Evolutionary conservation across 2,329 filamentous ascomycete species (phyloP).

Genomic region (Aspergillus quadrilineatus): DNA sequence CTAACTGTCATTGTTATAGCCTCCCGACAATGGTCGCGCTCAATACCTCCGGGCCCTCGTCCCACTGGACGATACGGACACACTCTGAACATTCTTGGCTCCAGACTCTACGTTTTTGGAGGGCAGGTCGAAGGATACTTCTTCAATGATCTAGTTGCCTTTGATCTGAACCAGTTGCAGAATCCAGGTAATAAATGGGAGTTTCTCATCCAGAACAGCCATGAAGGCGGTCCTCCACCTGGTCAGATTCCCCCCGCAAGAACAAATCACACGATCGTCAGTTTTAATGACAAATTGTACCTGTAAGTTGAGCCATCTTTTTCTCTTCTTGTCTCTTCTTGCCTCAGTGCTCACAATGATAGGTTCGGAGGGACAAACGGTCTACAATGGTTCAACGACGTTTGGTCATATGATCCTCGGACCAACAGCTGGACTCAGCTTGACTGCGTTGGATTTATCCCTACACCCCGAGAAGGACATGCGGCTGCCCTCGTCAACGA

Average conservation of each 20-base stretch:
- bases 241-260: conserved; percentile 78
- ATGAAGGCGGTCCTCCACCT: conserved; percentile 55
- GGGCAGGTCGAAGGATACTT: conserved; percentile 97
- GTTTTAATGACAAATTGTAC: conserved; percentile 89
- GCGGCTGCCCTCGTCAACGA: conserved; percentile 91
- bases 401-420: conserved; percentile 90
- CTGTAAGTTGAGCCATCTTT: conserved; percentile 59
- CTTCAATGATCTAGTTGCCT: conserved; percentile 94
- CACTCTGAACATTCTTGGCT: conserved; percentile 92
- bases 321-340: neutral
- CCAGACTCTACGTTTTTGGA: conserved; percentile 96
- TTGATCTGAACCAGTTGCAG: conserved; percentile 92
- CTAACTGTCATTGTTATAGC: conserved; percentile 54
- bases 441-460: conserved; percentile 97
- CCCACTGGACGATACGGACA: conserved; percentile 93
- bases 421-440: conserved; percentile 81
- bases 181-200: conserved; percentile 93
- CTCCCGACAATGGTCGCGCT: conserved; percentile 95
- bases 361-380: conserved; percentile 98
- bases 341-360: conserved; percentile 8
- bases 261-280: conserved; percentile 92
- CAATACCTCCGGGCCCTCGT: conserved; percentile 79
- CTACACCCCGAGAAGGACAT: conserved; percentile 88
- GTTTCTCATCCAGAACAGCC: conserved; percentile 75
- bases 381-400: conserved; percentile 96